Evolutionary conservation across 2,329 filamentous ascomycete genomes (phyloP).

Genomic region (Aspergillus cejpii): DNA sequence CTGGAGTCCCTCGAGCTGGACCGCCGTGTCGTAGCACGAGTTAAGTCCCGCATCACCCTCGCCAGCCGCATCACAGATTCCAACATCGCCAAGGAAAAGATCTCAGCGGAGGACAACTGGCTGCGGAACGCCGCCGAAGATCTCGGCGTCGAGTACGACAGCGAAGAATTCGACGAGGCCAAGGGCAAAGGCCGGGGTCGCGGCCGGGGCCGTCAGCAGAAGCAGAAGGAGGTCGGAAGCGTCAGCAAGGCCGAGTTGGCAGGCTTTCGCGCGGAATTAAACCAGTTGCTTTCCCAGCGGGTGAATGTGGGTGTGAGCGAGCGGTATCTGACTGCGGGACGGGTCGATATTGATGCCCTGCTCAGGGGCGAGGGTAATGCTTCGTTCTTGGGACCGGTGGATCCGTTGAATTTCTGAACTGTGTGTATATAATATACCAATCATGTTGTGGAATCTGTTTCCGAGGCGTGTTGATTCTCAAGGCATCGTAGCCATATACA

Average conservation of each 20-base stretch:
- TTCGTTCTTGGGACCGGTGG: constrained; percentile 57
- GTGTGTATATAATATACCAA: constrained; percentile 5
- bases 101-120: constrained; percentile 76
- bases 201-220: constrained; percentile 67
- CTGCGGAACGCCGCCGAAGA: constrained; percentile 80
- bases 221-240: constrained; percentile 61
- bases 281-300: constrained; percentile 61
- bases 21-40: constrained; percentile 64
- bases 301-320: constrained; percentile 87
- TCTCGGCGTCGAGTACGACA: constrained; percentile 88
- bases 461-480: too few relatives aligned
- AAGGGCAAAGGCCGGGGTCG: constrained; percentile 48
- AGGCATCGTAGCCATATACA: too few relatives aligned
- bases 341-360: constrained; percentile 67
- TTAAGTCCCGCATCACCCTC: constrained; percentile 70
- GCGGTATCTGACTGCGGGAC: constrained; percentile 70
- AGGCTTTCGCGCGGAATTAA: constrained; percentile 64
- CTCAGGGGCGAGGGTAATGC: constrained; percentile 58
- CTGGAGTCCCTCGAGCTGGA: constrained; percentile 69
- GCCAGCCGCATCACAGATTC: constrained; percentile 85
- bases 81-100: constrained; percentile 77
- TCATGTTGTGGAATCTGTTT: neutral
- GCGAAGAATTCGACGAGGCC: constrained; percentile 70
- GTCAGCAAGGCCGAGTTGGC: constrained; percentile 68
- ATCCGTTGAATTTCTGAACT: constrained; percentile 37